Conservation (phyloP, 306 rosid genomes). For the Malus orientalis region DNA sequence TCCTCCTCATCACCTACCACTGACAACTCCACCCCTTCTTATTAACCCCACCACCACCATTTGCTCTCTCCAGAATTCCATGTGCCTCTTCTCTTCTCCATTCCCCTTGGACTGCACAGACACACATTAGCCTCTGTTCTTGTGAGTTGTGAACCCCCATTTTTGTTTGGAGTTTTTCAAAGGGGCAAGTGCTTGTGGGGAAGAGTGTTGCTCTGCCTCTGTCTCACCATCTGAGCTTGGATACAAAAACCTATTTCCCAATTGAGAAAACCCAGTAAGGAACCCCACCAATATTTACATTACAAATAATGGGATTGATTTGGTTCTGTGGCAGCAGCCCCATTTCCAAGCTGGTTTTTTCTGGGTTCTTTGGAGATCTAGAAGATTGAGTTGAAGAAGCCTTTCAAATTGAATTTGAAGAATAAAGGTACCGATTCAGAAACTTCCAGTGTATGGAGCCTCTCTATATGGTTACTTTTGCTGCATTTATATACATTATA, state of each 20-base stretch:
- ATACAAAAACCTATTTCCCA: slow-evolving; percentile 18
- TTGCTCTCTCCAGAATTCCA: slow-evolving; percentile 30
- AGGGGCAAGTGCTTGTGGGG: neutral
- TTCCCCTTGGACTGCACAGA: slow-evolving; percentile 24
- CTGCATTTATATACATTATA: neutral
- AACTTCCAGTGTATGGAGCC: slow-evolving; percentile 1
- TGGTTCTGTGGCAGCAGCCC: slow-evolving; percentile 19
- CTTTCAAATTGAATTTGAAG: slow-evolving; percentile 18
- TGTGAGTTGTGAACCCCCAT: neutral
- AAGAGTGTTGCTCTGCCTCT: neutral
- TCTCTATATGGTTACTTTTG: neutral
- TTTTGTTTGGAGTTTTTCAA: neutral
- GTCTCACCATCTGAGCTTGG: slow-evolving; percentile 9
- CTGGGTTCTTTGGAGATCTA: slow-evolving; percentile 40
- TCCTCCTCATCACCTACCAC: slow-evolving; percentile 57
- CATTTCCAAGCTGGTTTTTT: slow-evolving; percentile 12
- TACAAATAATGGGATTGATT: slow-evolving; percentile 27
- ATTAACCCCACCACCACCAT: slow-evolving; percentile 42
- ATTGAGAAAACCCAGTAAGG: slow-evolving; percentile 28
- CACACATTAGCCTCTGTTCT: slow-evolving; percentile 17
- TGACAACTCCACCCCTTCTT: slow-evolving; percentile 67
- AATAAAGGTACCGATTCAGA: slow-evolving; percentile 21
- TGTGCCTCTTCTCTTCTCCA: slow-evolving; percentile 33
- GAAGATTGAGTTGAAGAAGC: slow-evolving; percentile 13
- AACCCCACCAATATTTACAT: neutral